These are phyloP conservation scores for Claviceps paspali DNA, from an alignment of 2,329 filamentous ascomycete species.

Conservation along the genomic window DNA sequence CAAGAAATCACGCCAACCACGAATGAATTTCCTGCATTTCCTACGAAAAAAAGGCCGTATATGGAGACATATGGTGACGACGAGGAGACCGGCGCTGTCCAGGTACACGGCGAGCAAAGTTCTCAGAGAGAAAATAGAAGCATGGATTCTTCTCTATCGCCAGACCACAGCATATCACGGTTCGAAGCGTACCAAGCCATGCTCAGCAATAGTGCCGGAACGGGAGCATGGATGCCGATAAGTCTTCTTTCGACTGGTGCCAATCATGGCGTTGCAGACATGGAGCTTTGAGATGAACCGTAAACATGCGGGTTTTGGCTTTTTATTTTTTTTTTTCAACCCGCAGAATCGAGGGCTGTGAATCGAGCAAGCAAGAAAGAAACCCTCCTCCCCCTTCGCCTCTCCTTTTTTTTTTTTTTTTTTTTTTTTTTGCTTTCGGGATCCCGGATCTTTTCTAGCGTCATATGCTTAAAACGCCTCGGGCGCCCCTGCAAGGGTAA, in stretches of 20 bases:
- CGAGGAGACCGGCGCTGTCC: background rate
- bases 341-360: no score
- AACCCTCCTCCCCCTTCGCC: no score
- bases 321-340: no score
- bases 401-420: no score
- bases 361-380: no score
- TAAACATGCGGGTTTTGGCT: no score
- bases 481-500: no score
- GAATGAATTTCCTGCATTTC: background rate
- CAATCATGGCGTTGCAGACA: slow-evolving; percentile 17
- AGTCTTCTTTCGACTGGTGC: slow-evolving; percentile 20
- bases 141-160: background rate
- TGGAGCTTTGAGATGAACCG: slow-evolving; percentile 17
- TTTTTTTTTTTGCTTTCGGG: no score
- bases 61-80: background rate
- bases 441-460: no score
- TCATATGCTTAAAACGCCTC: no score
- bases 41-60: background rate
- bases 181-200: slow-evolving; percentile 20
- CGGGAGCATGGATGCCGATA: slow-evolving; percentile 16
- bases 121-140: slow-evolving; percentile 1
- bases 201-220: slow-evolving; percentile 12
- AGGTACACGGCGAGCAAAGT: background rate
- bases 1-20: background rate
- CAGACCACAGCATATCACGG: slow-evolving; percentile 11